phyloP scores from a whole-genome alignment of 164 flowering plant genomes.

The Nymphaea thermarum region DNA sequence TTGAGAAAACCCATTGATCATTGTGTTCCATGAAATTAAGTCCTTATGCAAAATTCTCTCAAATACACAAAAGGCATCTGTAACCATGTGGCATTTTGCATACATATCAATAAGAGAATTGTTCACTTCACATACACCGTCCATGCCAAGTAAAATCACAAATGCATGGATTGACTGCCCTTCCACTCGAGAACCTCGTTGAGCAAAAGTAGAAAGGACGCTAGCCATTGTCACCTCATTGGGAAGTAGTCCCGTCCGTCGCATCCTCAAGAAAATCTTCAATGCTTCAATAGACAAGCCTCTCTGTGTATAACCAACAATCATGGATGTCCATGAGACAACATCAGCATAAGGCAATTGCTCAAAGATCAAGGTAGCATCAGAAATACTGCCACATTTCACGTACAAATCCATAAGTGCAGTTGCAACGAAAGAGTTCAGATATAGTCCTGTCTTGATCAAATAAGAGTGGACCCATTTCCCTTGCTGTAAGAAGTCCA shows the following conservation, averaged over 20 bases:
- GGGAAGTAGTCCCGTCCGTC: slow-evolving; percentile 27
- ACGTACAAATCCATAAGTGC: slow-evolving; percentile 58
- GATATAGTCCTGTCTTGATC: slow-evolving; percentile 37
- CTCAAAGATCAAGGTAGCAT: slow-evolving; percentile 41
- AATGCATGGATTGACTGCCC: slow-evolving; percentile 42
- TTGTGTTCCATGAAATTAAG: slow-evolving; percentile 63
- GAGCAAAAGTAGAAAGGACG: slow-evolving; percentile 58
- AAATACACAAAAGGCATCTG: slow-evolving; percentile 37
- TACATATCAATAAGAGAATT: slow-evolving; percentile 77
- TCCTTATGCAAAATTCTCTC: slow-evolving; percentile 30
- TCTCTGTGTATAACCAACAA: slow-evolving; percentile 54
- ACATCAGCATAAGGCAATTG: slow-evolving; percentile 33
- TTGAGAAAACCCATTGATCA: slow-evolving; percentile 50
- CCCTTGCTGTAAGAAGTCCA: slow-evolving; percentile 61
- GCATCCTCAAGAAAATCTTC: slow-evolving; percentile 33
- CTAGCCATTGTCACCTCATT: slow-evolving; percentile 45
- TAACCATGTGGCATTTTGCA: slow-evolving; percentile 40
- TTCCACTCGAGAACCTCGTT: slow-evolving; percentile 17
- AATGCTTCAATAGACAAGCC: slow-evolving; percentile 37
- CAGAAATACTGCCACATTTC: slow-evolving; percentile 39
- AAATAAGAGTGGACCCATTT: slow-evolving; percentile 66
- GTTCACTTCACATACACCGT: slow-evolving; percentile 20
- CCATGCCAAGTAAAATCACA: slow-evolving; percentile 39
- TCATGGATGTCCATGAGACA: slow-evolving; percentile 80
- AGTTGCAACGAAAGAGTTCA: slow-evolving; percentile 28